Evolutionary conservation across 164 flowering plant genomes (phyloP).

Genomic region (Magnolia sinica): DNA sequence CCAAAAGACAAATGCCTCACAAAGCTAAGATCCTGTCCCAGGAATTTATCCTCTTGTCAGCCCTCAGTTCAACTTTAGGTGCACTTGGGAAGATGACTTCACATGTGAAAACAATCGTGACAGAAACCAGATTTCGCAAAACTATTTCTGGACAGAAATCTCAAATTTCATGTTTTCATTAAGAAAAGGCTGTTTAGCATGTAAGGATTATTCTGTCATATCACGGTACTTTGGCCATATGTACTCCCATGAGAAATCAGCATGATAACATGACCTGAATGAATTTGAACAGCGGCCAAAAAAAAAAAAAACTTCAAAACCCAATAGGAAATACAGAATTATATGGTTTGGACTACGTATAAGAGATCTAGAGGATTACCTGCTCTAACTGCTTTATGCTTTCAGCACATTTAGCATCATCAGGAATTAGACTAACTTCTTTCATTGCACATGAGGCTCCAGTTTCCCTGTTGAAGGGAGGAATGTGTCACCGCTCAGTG

Average conservation of each 20-base stretch:
- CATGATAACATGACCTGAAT: not conserved
- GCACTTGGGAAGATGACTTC: not conserved
- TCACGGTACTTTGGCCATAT: not conserved
- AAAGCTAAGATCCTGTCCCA: not conserved
- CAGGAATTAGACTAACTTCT: conserved; percentile 79
- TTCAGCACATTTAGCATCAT: conserved; percentile 85
- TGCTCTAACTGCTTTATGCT: conserved; percentile 80
- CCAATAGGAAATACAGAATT: not conserved
- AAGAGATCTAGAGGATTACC: conserved; percentile 34
- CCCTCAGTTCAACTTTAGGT: not conserved
- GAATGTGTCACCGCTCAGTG: not conserved
- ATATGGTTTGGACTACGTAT: not conserved
- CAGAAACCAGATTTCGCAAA: not conserved
- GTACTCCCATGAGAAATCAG: not conserved
- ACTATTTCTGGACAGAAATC: not conserved
- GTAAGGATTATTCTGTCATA: not conserved
- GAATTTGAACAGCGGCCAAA: not conserved
- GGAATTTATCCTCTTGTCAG: not conserved
- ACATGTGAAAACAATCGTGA: not conserved
- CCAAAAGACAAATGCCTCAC: no score
- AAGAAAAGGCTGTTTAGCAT: not conserved
- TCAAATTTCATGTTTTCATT: not conserved
- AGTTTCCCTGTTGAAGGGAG: conserved; percentile 52
- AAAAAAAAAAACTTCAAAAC: not conserved
- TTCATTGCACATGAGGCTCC: conserved; percentile 98